Conservation (phyloP, 2,329 filamentous ascomycete species). For the Chrysosporium queenslandicum region DNA sequence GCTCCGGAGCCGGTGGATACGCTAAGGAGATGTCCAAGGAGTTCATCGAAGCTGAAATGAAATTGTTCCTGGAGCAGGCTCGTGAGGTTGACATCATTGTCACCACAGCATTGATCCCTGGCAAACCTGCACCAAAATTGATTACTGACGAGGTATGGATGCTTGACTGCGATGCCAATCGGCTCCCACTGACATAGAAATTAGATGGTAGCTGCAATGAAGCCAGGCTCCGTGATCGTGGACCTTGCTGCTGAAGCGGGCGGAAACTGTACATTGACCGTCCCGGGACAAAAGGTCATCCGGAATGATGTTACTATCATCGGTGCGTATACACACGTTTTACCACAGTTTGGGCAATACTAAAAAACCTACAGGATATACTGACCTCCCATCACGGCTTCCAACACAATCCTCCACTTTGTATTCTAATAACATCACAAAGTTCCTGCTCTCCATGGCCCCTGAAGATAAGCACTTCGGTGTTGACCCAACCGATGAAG, state of each 20-base stretch:
- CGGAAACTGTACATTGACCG: conserved; percentile 76
- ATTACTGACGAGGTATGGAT: conserved; percentile 56
- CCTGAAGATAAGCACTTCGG: conserved; percentile 70
- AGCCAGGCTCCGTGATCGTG: conserved; percentile 77
- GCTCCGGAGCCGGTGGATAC: conserved; percentile 74
- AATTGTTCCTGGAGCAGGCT: conserved; percentile 77
- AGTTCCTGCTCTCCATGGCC: conserved; percentile 71
- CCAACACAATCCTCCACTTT: conserved; percentile 82
- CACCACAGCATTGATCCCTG: conserved; percentile 84
- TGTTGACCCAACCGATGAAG: conserved; percentile 71
- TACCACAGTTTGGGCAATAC: conserved; percentile 15
- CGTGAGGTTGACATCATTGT: conserved; percentile 86
- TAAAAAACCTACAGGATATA: conserved; percentile 50
- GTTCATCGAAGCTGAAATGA: conserved; percentile 89
- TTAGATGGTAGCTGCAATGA: conserved; percentile 72
- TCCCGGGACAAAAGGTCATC: conserved; percentile 57
- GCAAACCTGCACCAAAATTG: conserved; percentile 68
- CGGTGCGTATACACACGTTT: conserved; percentile 43
- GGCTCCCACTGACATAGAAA: neutral
- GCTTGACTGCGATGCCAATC: neutral
- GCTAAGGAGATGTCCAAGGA: conserved; percentile 92
- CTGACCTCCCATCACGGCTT: conserved; percentile 73
- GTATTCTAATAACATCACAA: conserved; percentile 90
- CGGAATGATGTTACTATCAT: conserved; percentile 77
- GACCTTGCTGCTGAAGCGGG: conserved; percentile 81